Conservation (phyloP, 495 filamentous ascomycete species). For the Paragyromitra xinjiangensis region DNA sequence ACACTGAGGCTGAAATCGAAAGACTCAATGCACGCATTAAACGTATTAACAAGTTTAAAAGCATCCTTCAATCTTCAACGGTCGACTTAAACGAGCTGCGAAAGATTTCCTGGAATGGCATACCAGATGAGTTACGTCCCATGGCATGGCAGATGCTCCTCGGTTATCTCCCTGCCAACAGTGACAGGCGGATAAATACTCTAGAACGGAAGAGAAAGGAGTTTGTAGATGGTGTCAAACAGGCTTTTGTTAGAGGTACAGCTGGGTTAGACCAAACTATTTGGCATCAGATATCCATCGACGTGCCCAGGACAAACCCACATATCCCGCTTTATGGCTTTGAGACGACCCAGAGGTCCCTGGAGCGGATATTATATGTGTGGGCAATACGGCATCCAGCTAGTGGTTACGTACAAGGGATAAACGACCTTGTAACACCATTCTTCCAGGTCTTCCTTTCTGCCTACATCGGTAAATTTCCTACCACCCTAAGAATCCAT, state of each 20-base stretch:
- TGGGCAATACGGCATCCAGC: constrained; percentile 98
- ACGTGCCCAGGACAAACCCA: constrained; percentile 95
- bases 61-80: constrained; percentile 86
- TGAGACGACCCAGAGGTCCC: constrained; percentile 90
- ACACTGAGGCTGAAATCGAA: constrained; percentile 70
- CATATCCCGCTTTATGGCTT: constrained; percentile 94
- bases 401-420: constrained; percentile 97
- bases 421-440: constrained; percentile 96
- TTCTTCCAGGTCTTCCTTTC: constrained; percentile 98
- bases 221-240: constrained; percentile 92
- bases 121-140: constrained; percentile 91
- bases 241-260: constrained; percentile 83
- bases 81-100: constrained; percentile 85
- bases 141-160: constrained; percentile 98
- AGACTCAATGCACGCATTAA: constrained; percentile 86
- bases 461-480: constrained; percentile 71
- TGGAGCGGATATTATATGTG: constrained; percentile 94
- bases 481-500: constrained; percentile 3
- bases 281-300: constrained; percentile 99
- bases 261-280: constrained; percentile 87
- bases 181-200: constrained; percentile 86
- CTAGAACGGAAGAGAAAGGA: constrained; percentile 96
- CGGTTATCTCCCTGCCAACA: constrained; percentile 93
- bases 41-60: constrained; percentile 98
- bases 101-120: constrained; percentile 87